phyloP scores from a whole-genome alignment of 345 rosid genomes.

The Turritis glabra region DNA sequence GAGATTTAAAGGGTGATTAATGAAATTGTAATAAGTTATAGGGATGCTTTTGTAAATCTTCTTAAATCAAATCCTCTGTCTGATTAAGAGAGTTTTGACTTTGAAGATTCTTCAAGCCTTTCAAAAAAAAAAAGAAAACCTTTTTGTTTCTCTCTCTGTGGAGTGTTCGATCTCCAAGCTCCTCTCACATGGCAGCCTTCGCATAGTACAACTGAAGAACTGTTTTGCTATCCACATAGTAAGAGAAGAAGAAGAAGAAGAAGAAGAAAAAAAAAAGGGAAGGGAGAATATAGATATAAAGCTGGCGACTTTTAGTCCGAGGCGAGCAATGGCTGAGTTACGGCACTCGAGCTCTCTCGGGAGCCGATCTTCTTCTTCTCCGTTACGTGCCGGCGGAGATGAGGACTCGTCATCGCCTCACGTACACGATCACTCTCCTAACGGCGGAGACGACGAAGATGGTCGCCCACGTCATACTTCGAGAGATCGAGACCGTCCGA shows the following conservation, averaged over 20 bases:
- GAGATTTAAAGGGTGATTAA: too few species aligned
- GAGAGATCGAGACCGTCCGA: constrained; percentile 84
- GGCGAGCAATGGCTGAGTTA: constrained; percentile 89
- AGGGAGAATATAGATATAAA: constrained; percentile 12
- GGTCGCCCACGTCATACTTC: constrained; percentile 57
- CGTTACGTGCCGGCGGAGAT: constrained; percentile 65
- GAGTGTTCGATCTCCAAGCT: constrained; percentile 28
- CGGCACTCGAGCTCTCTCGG: constrained; percentile 93
- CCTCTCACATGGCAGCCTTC: constrained; percentile 35
- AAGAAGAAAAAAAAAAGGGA: neutral
- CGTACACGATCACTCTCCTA: constrained; percentile 51
- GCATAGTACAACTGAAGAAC: constrained; percentile 21
- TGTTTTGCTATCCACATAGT: constrained; percentile 3
- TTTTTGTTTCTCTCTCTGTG: neutral
- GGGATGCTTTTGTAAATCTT: neutral
- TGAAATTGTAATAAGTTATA: neutral
- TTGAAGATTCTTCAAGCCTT: neutral
- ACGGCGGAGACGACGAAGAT: constrained; percentile 49
- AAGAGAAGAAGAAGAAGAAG: neutral
- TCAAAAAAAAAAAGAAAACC: neutral
- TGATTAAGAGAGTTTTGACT: constrained; percentile 28
- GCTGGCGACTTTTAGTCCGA: constrained; percentile 69
- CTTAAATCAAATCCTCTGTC: neutral
- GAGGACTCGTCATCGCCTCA: constrained; percentile 85
- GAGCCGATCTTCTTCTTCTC: constrained; percentile 80